A percentile compares a stretch with the other conserved stretches of the same genome.
phyloP scores from a whole-genome alignment of 2,329 filamentous ascomycete genomes.

The Colletotrichum sidae region DNA sequence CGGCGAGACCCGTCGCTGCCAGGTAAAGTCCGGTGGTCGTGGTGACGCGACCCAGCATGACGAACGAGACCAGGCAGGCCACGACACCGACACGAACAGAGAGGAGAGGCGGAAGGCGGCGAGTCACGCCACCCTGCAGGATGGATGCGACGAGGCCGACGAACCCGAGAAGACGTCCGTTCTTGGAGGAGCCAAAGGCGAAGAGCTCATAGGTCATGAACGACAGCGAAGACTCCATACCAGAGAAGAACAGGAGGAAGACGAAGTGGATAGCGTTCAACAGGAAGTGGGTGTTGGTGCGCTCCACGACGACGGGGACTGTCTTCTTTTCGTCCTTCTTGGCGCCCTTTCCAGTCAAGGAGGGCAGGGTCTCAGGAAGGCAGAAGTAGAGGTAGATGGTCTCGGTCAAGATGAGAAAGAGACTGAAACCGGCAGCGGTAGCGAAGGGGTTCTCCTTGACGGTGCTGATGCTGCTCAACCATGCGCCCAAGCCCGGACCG shows the following conservation, averaged over 20 bases:
- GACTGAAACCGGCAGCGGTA: constrained; percentile 87
- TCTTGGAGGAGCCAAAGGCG: constrained; percentile 80
- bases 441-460: constrained; percentile 94
- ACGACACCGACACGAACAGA: constrained; percentile 84
- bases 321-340: constrained; percentile 34
- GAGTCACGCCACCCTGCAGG: constrained; percentile 92
- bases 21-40: constrained; percentile 79
- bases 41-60: constrained; percentile 78
- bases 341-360: constrained; percentile 53
- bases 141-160: constrained; percentile 91
- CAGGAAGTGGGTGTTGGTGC: constrained; percentile 85
- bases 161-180: constrained; percentile 88
- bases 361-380: constrained; percentile 88
- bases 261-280: constrained; percentile 89
- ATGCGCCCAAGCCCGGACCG: constrained; percentile 91
- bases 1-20: constrained; percentile 84
- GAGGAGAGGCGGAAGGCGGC: constrained; percentile 82
- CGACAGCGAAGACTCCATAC: constrained; percentile 96
- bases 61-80: constrained; percentile 82
- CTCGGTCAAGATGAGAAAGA: constrained; percentile 86
- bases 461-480: constrained; percentile 79
- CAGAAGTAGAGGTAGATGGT: constrained; percentile 86
- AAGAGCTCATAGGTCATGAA: constrained; percentile 99
- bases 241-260: constrained; percentile 96
- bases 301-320: constrained; percentile 49